These are phyloP conservation scores for Solanum sitiens DNA, from an alignment of 257 asterid genomes.

Conservation along the genomic window DNA sequence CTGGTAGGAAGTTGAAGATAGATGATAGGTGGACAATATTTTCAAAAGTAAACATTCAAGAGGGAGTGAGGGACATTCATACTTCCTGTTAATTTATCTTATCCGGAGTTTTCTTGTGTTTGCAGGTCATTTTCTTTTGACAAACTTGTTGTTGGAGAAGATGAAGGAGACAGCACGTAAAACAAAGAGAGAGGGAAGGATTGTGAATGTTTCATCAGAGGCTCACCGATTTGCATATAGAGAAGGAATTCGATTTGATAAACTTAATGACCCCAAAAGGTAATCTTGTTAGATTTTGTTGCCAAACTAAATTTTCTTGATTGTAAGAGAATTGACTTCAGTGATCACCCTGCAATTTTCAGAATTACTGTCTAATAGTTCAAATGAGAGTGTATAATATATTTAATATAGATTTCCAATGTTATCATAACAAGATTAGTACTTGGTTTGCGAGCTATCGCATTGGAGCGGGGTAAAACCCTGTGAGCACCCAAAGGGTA, in stretches of 20 bases:
- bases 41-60: not conserved
- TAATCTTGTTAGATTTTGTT: not conserved
- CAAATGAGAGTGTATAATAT: not conserved
- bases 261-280: slow-evolving; percentile 52
- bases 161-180: slow-evolving; percentile 63
- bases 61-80: not conserved
- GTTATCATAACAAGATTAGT: not conserved
- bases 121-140: slow-evolving; percentile 87
- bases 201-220: slow-evolving; percentile 70
- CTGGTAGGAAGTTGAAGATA: not conserved
- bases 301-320: not conserved
- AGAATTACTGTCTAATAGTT: not conserved
- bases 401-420: not conserved
- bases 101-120: not conserved
- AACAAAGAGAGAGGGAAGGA: slow-evolving; percentile 69
- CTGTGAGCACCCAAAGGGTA: no score
- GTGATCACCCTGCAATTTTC: not conserved
- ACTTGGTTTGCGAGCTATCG: no score
- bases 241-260: slow-evolving; percentile 65
- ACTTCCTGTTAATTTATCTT: not conserved
- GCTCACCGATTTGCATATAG: slow-evolving; percentile 46
- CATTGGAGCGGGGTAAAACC: no score
- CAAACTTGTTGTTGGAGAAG: slow-evolving; percentile 61
- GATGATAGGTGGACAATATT: not conserved
- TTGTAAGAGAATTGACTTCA: not conserved